Evolutionary conservation across 768 basidiomycete genomes (phyloP).

Genomic region (Calocybe indica): DNA sequence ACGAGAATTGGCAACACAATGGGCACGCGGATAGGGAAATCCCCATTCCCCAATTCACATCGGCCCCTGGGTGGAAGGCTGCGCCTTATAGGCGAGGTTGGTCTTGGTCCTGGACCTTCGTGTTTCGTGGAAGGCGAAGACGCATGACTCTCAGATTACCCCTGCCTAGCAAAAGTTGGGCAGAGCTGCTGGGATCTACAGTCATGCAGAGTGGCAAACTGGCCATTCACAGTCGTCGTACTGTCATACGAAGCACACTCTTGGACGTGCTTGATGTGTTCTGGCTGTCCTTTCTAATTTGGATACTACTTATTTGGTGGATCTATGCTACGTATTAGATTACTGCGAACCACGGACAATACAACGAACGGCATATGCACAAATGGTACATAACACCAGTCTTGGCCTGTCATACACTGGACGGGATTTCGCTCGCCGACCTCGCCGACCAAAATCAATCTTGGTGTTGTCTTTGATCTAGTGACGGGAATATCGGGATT

Average conservation of each 20-base stretch:
- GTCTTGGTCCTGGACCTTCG: constrained; percentile 50
- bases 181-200: constrained; percentile 13
- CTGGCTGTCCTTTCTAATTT: constrained; percentile 29
- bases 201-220: constrained; percentile 7
- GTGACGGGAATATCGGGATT: too few species aligned
- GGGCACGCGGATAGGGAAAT: constrained; percentile 23
- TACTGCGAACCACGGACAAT: constrained; percentile 3
- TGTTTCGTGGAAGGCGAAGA: constrained; percentile 46
- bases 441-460: too few species aligned
- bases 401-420: neutral
- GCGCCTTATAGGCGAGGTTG: constrained; percentile 14
- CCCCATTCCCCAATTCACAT: constrained; percentile 28
- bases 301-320: constrained; percentile 33
- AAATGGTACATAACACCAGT: too few species aligned
- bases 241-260: constrained; percentile 26
- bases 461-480: too few species aligned
- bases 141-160: constrained; percentile 46
- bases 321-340: constrained; percentile 13
- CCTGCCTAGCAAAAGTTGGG: constrained; percentile 10
- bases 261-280: constrained; percentile 33
- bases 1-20: constrained; percentile 25
- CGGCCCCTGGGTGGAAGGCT: constrained; percentile 24
- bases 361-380: neutral
- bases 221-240: constrained; percentile 15
- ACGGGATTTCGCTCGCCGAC: neutral